Evolutionary conservation across 75 land plant species (phyloP).

Genomic region (Selaginella moellendorffii): DNA sequence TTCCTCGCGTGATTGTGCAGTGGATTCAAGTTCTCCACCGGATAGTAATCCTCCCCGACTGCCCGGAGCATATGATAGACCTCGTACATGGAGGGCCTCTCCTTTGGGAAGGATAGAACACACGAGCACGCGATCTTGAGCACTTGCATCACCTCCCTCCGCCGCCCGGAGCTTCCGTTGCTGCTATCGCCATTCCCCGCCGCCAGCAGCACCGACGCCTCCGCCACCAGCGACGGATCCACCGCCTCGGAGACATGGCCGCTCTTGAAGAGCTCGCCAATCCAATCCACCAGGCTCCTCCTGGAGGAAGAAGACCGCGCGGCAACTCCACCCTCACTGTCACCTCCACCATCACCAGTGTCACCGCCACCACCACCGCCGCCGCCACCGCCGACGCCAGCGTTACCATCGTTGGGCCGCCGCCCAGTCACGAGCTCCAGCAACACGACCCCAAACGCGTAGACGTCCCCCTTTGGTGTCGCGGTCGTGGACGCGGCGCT

Average conservation of each 20-base stretch:
- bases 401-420: slow-evolving; percentile 44
- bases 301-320: no score
- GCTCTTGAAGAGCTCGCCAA: slow-evolving; percentile 35
- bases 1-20: no score
- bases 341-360: no score
- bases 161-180: background rate
- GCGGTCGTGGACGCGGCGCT: no score
- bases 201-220: slow-evolving; percentile 12
- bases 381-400: no score
- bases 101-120: slow-evolving; percentile 2
- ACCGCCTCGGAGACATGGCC: slow-evolving; percentile 46
- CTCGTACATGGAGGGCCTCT: slow-evolving; percentile 4
- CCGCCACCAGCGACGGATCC: slow-evolving; percentile 40
- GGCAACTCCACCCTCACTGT: no score
- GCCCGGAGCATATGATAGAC: background rate
- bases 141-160: background rate
- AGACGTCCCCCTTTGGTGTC: slow-evolving; percentile 88
- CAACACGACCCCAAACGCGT: slow-evolving; percentile 81
- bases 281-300: slow-evolving; percentile 82
- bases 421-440: slow-evolving; percentile 85
- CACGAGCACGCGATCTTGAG: slow-evolving; percentile 5
- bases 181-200: background rate
- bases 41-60: slow-evolving; percentile 1
- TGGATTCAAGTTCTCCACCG: background rate
- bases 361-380: no score